phyloP scores from a whole-genome alignment of 225 moss, liverwort and hornwort species.

The Thuidium tamariscinum region DNA sequence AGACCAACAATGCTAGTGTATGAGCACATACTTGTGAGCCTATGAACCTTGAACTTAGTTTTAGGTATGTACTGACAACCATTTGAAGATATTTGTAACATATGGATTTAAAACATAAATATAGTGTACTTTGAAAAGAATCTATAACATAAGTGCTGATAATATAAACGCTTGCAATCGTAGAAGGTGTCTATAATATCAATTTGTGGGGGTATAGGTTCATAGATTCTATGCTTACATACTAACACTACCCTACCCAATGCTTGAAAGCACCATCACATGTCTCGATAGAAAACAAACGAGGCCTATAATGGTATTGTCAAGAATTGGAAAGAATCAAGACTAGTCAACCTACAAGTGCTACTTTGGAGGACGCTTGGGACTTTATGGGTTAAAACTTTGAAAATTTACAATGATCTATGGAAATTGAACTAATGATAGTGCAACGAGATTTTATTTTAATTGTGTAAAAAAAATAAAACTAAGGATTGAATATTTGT shows the following conservation, averaged over 20 bases:
- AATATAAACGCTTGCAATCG: too few relatives aligned
- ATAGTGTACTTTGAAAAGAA: fast-evolving
- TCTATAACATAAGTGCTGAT: fast-evolving
- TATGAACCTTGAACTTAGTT: background rate
- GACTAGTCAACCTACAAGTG: background rate
- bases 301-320: background rate
- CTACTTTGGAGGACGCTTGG: fast-evolving
- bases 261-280: too few relatives aligned
- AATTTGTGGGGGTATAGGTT: fast-evolving
- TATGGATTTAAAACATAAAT: background rate
- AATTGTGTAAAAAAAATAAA: too few relatives aligned
- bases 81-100: background rate
- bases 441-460: too few relatives aligned
- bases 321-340: background rate
- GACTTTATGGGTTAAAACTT: background rate
- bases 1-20: fast-evolving
- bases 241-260: background rate
- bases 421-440: background rate
- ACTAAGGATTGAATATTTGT: too few relatives aligned
- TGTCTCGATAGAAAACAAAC: too few relatives aligned
- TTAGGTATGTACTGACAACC: background rate
- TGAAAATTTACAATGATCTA: too few relatives aligned
- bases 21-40: fast-evolving
- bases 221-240: fast-evolving
- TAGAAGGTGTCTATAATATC: background rate